Base-by-base conservation (phyloP, 495 filamentous ascomycete genomes). In the Aspergillus wentii region DNA sequence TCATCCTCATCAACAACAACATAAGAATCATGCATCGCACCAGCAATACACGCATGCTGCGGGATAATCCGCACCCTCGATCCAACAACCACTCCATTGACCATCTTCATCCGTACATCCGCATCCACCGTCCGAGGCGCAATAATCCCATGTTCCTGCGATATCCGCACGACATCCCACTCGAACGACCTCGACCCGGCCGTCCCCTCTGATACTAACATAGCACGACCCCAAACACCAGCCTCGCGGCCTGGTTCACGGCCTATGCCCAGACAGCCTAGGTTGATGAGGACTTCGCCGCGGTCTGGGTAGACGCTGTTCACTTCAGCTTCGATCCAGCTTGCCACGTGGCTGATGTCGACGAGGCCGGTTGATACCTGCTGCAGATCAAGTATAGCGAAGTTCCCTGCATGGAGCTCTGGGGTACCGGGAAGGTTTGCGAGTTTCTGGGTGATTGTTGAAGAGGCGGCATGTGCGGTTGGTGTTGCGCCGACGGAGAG, bases 141-240 rank as follows among this genome's bases (percentile, higher is more conserved):
- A 43, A 86, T 40, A 37, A 83, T 71, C 1, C 79, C 80, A 57
- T 85, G 82, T 53, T 85, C 82, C 58, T 86, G 82, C 40, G 72
- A 76, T 31, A 82, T 71, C 11, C 69, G 61, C 22, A 72, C 74
- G 3, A 85, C 77, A 45, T 74, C 46, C 81, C 80, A 85, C 1
- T 78, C 77, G 11, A 49, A 30, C 17, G 40, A 33, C 27, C 45
- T 20, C 20, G 32, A 7, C 14, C 44, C 40, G 28, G 41, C 46
- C 14, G 35, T 47, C 17, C 47, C 42, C 32, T 49, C 43, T 2
- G 45, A 31, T 8, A 53, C 13, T 33, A 33, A 9, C 17, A 17
- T 33, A 5, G 44, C 20, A 40, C 41, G 20, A 43, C 49, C 19
- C 27, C 35, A 44, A 15, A 34, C 35, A 4, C 33, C 33, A 15